Conservation (phyloP, 495 filamentous ascomycete species). For the Extremus antarcticus region DNA sequence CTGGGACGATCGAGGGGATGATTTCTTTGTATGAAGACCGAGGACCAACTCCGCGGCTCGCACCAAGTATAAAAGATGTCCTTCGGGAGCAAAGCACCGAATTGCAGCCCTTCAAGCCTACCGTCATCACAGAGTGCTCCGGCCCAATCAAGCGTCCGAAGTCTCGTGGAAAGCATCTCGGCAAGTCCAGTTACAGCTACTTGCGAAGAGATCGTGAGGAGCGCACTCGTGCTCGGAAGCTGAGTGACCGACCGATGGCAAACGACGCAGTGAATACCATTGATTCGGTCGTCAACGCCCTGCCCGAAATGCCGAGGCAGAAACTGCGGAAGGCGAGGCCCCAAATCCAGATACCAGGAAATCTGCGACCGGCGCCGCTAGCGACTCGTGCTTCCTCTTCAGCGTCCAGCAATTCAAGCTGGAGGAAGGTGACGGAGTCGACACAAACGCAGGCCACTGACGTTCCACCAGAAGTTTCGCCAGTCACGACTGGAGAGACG, state of each 20-base stretch:
- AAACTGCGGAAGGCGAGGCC: slow-evolving; percentile 15
- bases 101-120: slow-evolving; percentile 9
- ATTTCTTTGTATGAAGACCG: slow-evolving; percentile 1
- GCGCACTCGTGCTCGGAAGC: slow-evolving; percentile 19
- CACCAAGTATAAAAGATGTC: slow-evolving; percentile 9
- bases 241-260: slow-evolving; percentile 17
- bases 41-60: slow-evolving; percentile 6
- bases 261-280: background rate
- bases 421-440: slow-evolving; percentile 14
- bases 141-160: slow-evolving; percentile 18
- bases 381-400: slow-evolving; percentile 13
- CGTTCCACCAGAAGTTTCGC: slow-evolving; percentile 12
- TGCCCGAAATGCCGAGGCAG: background rate
- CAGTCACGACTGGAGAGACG: slow-evolving; percentile 4
- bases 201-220: slow-evolving; percentile 18
- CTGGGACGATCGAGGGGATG: slow-evolving; percentile 14
- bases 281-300: slow-evolving; percentile 4
- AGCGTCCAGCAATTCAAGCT: slow-evolving; percentile 16
- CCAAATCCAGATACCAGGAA: slow-evolving; percentile 13
- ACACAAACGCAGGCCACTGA: slow-evolving; percentile 8
- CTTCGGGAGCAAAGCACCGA: slow-evolving; percentile 1
- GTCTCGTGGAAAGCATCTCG: slow-evolving; percentile 4
- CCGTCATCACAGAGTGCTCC: slow-evolving; percentile 18
- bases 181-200: background rate
- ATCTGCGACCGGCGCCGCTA: slow-evolving; percentile 5